Evolutionary conservation across 176 grass and related monocot species (phyloP).

Genomic region (Microstegium vimineum): DNA sequence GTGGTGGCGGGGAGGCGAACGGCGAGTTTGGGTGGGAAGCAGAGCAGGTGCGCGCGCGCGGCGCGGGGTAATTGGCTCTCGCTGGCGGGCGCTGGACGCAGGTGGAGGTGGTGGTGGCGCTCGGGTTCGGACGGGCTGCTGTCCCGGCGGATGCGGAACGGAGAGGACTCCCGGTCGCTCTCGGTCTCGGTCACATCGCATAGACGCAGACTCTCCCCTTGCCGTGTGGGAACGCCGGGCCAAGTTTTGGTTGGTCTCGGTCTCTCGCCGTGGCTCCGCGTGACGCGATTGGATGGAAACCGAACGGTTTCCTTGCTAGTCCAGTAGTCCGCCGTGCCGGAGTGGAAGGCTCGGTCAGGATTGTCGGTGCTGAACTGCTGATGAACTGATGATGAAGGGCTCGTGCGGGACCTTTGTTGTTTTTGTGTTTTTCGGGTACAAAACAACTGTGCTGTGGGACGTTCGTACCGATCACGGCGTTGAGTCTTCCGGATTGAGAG

Average conservation of each 20-base stretch:
- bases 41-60: not conserved
- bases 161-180: not conserved
- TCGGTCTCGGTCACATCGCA: not conserved
- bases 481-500: not conserved
- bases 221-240: not conserved
- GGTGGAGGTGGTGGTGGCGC: not conserved
- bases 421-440: not conserved
- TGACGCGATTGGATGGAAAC: not conserved
- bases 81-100: not conserved
- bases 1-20: not conserved
- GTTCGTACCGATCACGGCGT: not conserved
- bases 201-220: not conserved
- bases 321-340: no score
- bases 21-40: not conserved
- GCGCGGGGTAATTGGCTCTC: not conserved
- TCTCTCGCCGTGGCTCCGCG: not conserved
- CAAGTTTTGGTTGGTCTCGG: not conserved
- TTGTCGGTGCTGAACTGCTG: not conserved
- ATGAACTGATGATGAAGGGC: not conserved
- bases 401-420: not conserved
- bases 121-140: not conserved
- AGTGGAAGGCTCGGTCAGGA: not conserved
- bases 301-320: not conserved
- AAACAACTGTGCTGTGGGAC: not conserved
- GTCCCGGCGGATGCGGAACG: conserved; percentile 7